These are phyloP conservation scores for Plasmodium gonderi DNA, from an alignment of 169 alveolate species.

Conservation along the genomic window DNA sequence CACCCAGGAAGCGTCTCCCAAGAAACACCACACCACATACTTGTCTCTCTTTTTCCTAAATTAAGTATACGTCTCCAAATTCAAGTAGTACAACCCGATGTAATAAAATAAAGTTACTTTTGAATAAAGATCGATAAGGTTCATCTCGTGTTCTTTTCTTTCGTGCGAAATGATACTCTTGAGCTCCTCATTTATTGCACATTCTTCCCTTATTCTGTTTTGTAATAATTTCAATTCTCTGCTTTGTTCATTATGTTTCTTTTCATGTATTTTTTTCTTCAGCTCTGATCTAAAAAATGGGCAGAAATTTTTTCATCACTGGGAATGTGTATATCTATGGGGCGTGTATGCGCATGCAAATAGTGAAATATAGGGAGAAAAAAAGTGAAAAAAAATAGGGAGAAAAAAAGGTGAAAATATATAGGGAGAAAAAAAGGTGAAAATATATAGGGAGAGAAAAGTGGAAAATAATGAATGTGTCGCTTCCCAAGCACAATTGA, in stretches of 20 bases:
- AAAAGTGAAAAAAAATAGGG: too few relatives aligned
- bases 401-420: too few relatives aligned
- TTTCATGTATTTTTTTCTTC: constrained; percentile 14
- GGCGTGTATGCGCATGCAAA: too few relatives aligned
- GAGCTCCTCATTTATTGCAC: constrained; percentile 25
- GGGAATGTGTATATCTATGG: too few relatives aligned
- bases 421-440: neutral
- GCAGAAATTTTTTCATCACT: too few relatives aligned
- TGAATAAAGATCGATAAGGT: constrained; percentile 25
- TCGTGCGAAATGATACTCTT: neutral
- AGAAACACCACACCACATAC: too few relatives aligned
- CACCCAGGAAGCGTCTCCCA: too few relatives aligned
- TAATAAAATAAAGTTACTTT: constrained; percentile 5
- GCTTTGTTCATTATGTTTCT: neutral
- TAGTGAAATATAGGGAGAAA: too few relatives aligned
- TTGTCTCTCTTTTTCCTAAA: neutral
- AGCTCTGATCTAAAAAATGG: constrained; percentile 8
- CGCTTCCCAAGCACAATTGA: too few relatives aligned
- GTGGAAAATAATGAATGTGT: too few relatives aligned
- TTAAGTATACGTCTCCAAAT: too few relatives aligned
- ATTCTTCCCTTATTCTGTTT: constrained; percentile 28
- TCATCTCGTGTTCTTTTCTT: constrained; percentile 1
- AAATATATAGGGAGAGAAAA: neutral
- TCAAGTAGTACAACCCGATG: neutral
- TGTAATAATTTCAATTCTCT: neutral